Evolutionary conservation across 192 early-diverging fungal genomes (phyloP).

Genomic region (Paraglomus occultum): DNA sequence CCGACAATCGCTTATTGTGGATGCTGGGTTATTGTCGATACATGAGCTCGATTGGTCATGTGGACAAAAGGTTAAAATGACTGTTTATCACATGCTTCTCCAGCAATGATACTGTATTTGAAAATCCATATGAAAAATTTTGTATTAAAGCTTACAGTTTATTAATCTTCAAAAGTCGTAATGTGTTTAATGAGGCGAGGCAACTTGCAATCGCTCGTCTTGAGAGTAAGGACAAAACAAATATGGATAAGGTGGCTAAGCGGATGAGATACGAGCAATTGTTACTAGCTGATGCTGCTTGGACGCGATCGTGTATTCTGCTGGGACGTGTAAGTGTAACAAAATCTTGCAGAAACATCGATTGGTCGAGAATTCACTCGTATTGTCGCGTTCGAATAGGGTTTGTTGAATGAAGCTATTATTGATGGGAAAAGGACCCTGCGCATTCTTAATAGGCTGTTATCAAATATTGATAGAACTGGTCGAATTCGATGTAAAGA

Average conservation of each 20-base stretch:
- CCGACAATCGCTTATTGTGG: conserved; percentile 42
- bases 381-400: conserved; percentile 25
- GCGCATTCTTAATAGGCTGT: conserved; percentile 36
- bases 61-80: conserved; percentile 47
- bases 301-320: conserved; percentile 41
- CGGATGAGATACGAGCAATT: conserved; percentile 27
- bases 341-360: neutral
- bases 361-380: neutral
- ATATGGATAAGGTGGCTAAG: conserved; percentile 1
- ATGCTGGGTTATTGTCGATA: conserved; percentile 59
- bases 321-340: conserved; percentile 2
- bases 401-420: conserved; percentile 43
- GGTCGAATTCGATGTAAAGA: conserved; percentile 1
- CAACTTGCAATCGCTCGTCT: neutral
- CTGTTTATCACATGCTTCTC: conserved; percentile 27
- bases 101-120: neutral
- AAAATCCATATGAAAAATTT: conserved; percentile 11
- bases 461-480: conserved; percentile 32
- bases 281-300: conserved; percentile 39
- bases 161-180: neutral
- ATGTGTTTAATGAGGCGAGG: conserved; percentile 4
- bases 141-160: neutral
- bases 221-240: neutral
- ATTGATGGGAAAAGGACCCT: conserved; percentile 35
- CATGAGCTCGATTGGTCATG: conserved; percentile 54